Conservation (phyloP, 345 rosid species). For the Lepidium sativum region DNA sequence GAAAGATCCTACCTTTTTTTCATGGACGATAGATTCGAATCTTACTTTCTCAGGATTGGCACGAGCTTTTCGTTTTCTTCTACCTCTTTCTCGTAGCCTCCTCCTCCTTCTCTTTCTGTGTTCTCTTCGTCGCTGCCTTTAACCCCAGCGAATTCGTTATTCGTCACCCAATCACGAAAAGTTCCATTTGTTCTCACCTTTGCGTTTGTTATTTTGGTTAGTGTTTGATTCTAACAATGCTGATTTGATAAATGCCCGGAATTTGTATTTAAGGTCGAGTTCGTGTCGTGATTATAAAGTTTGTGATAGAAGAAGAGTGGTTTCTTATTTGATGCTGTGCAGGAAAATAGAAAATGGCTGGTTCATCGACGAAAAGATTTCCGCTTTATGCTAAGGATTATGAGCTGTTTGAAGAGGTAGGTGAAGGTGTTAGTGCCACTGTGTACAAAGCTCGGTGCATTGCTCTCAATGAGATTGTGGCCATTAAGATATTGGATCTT, state of each 20-base stretch:
- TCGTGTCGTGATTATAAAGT: background rate
- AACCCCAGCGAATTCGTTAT: background rate
- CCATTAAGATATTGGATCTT: slow-evolving; percentile 72
- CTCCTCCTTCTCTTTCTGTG: background rate
- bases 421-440: slow-evolving; percentile 83
- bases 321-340: background rate
- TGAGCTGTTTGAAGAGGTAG: slow-evolving; percentile 67
- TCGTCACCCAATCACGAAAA: background rate
- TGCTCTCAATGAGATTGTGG: slow-evolving; percentile 66
- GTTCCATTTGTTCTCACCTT: background rate
- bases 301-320: background rate
- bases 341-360: slow-evolving; percentile 8
- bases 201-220: background rate
- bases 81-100: slow-evolving; percentile 14
- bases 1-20: background rate
- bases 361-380: slow-evolving; percentile 39
- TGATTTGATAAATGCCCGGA: background rate
- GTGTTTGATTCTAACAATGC: background rate
- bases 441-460: slow-evolving; percentile 73
- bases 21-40: slow-evolving; percentile 3
- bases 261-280: background rate
- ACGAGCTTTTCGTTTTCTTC: slow-evolving; percentile 18
- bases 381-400: slow-evolving; percentile 62
- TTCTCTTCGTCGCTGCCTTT: background rate
- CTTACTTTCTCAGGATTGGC: slow-evolving; percentile 3